Conservation (phyloP, 2,329 filamentous ascomycete species). For the Cladosporium oxysporum region DNA sequence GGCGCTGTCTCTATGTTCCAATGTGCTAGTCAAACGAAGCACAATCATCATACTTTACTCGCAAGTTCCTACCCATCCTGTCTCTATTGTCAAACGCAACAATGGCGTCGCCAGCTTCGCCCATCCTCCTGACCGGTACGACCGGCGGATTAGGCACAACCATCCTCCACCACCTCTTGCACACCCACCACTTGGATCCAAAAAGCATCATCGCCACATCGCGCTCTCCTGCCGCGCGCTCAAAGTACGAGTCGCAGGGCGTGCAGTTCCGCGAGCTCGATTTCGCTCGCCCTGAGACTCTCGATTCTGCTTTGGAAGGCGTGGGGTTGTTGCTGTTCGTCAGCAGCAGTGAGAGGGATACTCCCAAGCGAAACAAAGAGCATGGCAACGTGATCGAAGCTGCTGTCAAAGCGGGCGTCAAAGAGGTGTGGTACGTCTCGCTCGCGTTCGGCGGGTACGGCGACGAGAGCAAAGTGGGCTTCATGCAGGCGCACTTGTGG, state of each 20-base stretch:
- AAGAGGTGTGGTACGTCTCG: constrained; percentile 60
- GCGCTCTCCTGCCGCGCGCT: constrained; percentile 48
- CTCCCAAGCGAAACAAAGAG: constrained; percentile 42
- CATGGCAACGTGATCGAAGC: constrained; percentile 55
- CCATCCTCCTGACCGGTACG: constrained; percentile 31
- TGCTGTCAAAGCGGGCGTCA: constrained; percentile 54
- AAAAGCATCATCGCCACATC: constrained; percentile 52
- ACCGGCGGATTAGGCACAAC: constrained; percentile 55
- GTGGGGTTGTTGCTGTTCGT: constrained; percentile 58
- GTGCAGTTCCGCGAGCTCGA: constrained; percentile 55
- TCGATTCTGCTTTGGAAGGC: constrained; percentile 52
- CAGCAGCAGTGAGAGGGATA: constrained; percentile 55
- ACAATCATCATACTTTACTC: neutral
- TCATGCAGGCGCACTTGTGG: constrained; percentile 62
- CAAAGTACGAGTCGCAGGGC: constrained; percentile 42
- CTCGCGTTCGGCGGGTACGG: constrained; percentile 55
- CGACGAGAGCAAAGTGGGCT: constrained; percentile 40
- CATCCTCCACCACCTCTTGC: constrained; percentile 52
- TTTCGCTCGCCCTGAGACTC: constrained; percentile 50
- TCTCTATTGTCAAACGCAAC: neutral
- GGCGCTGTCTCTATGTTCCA: no score
- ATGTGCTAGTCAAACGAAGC: neutral
- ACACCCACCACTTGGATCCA: constrained; percentile 41
- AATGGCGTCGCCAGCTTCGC: constrained; percentile 18
- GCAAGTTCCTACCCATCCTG: neutral